These are phyloP conservation scores for Lentithecium fluviatile DNA, from an alignment of 495 filamentous ascomycete genomes.

Conservation along the genomic window DNA sequence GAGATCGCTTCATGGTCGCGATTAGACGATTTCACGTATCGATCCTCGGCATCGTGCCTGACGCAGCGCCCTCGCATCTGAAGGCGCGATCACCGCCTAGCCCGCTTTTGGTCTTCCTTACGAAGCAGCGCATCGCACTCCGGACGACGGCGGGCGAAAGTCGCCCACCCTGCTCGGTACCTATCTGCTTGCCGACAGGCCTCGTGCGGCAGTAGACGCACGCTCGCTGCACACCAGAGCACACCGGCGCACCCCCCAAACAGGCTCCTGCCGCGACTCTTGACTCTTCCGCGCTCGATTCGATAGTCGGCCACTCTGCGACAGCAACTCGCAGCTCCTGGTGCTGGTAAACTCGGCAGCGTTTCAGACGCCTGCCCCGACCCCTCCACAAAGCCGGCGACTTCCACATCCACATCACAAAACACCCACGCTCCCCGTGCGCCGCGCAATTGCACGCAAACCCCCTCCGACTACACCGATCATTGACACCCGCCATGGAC, in stretches of 20 bases:
- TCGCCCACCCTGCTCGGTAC: no score
- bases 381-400: slow-evolving; percentile 16
- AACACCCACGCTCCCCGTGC: slow-evolving; percentile 6
- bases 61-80: background rate
- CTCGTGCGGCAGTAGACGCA: no score
- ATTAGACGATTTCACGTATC: background rate
- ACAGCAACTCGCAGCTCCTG: slow-evolving; percentile 6
- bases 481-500: slow-evolving; percentile 21
- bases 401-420: slow-evolving; percentile 14
- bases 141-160: background rate
- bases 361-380: slow-evolving; percentile 19
- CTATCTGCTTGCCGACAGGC: background rate
- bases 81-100: no score
- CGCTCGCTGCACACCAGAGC: background rate
- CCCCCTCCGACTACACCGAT: background rate
- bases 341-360: slow-evolving; percentile 19
- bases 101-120: no score
- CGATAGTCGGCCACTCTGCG: slow-evolving; percentile 23
- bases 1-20: background rate
- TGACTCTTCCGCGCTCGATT: background rate
- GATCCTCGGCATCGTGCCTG: background rate
- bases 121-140: background rate
- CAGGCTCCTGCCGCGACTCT: slow-evolving; percentile 15
- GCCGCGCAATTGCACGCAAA: slow-evolving; percentile 5
- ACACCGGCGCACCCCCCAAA: no score